A percentile compares a stretch with the other conserved stretches of the same genome.
These are phyloP conservation scores for Toxicodendron radicans DNA, from an alignment of 345 rosid genomes.

Conservation along the genomic window DNA sequence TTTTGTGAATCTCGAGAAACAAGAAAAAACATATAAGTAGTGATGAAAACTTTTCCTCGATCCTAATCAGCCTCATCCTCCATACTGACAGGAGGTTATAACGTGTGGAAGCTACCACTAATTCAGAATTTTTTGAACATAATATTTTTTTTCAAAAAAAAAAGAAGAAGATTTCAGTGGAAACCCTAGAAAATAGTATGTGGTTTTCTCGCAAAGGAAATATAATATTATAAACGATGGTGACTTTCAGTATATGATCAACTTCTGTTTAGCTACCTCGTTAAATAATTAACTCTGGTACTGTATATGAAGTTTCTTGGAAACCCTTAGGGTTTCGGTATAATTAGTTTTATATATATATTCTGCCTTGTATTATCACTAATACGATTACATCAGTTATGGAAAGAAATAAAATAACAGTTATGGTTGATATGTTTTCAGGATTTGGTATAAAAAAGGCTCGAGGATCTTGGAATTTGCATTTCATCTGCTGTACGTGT, in stretches of 20 bases:
- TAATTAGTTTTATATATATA: no score
- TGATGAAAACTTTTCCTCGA: not conserved
- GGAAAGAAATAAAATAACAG: not conserved
- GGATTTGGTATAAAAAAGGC: not conserved
- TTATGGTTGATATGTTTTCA: not conserved
- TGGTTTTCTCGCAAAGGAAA: not conserved
- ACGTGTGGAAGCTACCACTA: no score
- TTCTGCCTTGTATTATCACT: not conserved
- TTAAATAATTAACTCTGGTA: no score
- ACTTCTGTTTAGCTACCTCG: no score
- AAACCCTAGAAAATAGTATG: not conserved
- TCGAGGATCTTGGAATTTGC: no score
- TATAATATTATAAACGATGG: not conserved
- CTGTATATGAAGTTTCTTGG: no score
- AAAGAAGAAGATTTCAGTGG: not conserved
- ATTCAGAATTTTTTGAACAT: no score
- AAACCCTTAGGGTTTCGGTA: no score
- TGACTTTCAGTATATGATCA: not conserved
- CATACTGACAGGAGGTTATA: not conserved
- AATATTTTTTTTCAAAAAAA: no score
- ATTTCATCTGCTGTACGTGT: no score
- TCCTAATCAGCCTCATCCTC: not conserved
- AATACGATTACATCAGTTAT: not conserved
- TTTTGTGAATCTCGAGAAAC: no score
- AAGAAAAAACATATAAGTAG: no score